A percentile compares a stretch with the other conserved stretches of the same genome.
Evolutionary conservation across 2,329 filamentous ascomycete species (phyloP).

Genomic region (Arthroderma sp.): DNA sequence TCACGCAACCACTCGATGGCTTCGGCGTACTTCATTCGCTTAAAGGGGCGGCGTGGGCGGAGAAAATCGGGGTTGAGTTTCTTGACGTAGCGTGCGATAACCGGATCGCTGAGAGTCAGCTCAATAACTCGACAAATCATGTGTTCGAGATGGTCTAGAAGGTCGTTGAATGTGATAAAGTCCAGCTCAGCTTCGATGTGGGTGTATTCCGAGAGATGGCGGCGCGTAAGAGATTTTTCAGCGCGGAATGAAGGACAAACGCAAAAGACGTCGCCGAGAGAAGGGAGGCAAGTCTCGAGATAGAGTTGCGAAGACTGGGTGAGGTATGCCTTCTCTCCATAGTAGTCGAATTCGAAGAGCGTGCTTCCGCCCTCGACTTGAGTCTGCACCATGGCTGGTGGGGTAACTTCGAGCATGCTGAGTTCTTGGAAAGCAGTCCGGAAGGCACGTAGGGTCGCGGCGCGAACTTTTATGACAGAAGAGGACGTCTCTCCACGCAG

Average conservation of each 20-base stretch:
- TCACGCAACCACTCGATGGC: constrained; percentile 89
- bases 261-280: constrained; percentile 89
- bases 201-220: constrained; percentile 91
- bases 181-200: constrained; percentile 94
- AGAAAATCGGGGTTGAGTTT: constrained; percentile 84
- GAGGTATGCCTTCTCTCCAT: constrained; percentile 79
- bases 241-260: constrained; percentile 98
- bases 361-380: constrained; percentile 88
- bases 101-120: constrained; percentile 57
- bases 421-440: constrained; percentile 63
- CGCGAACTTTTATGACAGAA: constrained; percentile 77
- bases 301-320: constrained; percentile 97
- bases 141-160: constrained; percentile 75
- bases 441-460: constrained; percentile 70
- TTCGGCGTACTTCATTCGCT: constrained; percentile 87
- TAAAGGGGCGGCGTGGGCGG: constrained; percentile 70
- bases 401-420: constrained; percentile 68
- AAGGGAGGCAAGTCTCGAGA: constrained; percentile 84
- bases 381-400: constrained; percentile 85
- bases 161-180: constrained; percentile 84
- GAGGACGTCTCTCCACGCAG: constrained; percentile 73
- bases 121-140: constrained; percentile 80
- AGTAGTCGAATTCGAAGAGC: constrained; percentile 80
- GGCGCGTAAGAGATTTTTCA: constrained; percentile 86
- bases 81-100: constrained; percentile 60